Percentiles rank a stretch among this genome's conserved stretches.
These are phyloP conservation scores for Bretschneidera sinensis DNA, from an alignment of 345 rosid genomes.

Conservation along the genomic window DNA sequence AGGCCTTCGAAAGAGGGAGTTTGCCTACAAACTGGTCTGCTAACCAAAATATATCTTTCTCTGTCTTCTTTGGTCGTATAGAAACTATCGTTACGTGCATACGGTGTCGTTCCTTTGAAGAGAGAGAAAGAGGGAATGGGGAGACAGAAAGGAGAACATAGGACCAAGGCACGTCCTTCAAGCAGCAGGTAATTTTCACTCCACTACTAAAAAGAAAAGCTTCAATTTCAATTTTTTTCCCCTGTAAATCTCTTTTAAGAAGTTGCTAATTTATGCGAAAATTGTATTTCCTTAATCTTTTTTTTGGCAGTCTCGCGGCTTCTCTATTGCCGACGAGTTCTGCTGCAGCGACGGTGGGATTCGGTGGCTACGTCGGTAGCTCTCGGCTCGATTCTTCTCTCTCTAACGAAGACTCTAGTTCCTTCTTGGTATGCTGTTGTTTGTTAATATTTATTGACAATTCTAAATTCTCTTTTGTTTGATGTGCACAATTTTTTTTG, in stretches of 20 bases:
- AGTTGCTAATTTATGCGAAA: too few species aligned
- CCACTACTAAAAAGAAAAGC: not conserved
- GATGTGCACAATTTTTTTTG: not conserved
- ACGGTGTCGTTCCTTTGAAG: not conserved
- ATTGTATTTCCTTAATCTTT: too few species aligned
- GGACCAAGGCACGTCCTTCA: slow-evolving; percentile 88
- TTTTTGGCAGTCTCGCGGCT: slow-evolving; percentile 55
- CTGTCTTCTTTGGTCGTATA: not conserved
- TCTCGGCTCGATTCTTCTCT: slow-evolving; percentile 63
- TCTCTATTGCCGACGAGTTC: slow-evolving; percentile 64
- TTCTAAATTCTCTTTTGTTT: not conserved
- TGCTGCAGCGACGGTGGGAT: slow-evolving; percentile 58
- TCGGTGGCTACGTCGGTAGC: slow-evolving; percentile 86
- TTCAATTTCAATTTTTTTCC: not conserved
- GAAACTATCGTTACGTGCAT: not conserved
- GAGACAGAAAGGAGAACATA: slow-evolving; percentile 72
- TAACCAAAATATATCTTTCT: not conserved
- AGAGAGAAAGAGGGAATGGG: slow-evolving; percentile 41
- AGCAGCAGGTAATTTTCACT: slow-evolving; percentile 71
- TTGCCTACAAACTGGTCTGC: not conserved
- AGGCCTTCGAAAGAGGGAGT: not conserved
- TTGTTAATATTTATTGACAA: too few species aligned
- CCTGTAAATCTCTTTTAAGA: not conserved
- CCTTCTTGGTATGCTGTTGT: slow-evolving; percentile 35
- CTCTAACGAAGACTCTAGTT: slow-evolving; percentile 37